These are phyloP conservation scores for Populus ilicifolia DNA, from an alignment of 345 rosid genomes.

Conservation along the genomic window DNA sequence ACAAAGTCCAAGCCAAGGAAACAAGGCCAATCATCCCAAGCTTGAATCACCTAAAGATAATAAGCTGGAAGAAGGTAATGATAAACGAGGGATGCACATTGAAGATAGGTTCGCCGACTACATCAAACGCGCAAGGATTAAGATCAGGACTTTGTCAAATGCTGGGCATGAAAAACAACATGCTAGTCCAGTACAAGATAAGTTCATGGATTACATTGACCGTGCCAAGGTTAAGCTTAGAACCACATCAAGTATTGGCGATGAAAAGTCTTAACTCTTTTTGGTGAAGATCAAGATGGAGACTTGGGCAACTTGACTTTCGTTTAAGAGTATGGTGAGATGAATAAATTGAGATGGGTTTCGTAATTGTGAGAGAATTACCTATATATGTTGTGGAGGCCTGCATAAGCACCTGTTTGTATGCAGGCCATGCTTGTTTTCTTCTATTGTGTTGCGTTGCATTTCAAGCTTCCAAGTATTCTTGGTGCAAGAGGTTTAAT, in stretches of 20 bases:
- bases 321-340: neutral
- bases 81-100: conserved; percentile 7
- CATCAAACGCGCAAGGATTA: conserved; percentile 25
- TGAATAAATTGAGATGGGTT: neutral
- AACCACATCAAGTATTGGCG: conserved; percentile 15
- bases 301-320: neutral
- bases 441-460: too few species aligned
- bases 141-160: conserved; percentile 19
- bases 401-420: neutral
- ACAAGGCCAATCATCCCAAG: neutral
- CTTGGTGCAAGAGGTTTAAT: too few species aligned
- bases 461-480: too few species aligned
- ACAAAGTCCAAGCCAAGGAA: neutral
- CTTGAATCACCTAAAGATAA: neutral
- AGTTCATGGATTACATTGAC: conserved; percentile 25
- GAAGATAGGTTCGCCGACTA: conserved; percentile 28
- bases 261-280: conserved; percentile 11
- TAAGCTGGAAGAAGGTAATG: neutral
- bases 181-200: conserved; percentile 12
- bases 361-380: neutral
- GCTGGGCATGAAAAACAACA: conserved; percentile 10
- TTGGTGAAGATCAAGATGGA: conserved; percentile 9
- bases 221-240: conserved; percentile 28
- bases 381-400: neutral
- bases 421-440: neutral